Base-by-base conservation (phyloP, 257 asterid genomes). In the Leonotis leonurus region DNA sequence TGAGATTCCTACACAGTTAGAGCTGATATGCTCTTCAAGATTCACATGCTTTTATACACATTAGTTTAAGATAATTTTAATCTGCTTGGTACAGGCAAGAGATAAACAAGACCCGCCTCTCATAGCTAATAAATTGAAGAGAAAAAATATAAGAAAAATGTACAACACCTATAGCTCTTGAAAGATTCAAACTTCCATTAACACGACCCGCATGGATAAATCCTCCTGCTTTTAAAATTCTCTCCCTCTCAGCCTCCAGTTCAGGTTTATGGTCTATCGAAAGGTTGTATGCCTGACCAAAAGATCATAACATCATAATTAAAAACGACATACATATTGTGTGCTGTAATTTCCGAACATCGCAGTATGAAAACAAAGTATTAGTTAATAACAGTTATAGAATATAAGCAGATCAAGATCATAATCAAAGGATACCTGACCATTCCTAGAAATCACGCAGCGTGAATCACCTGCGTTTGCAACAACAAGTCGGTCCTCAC, bases 391-490 rank as follows among this genome's bases (percentile, higher is more conserved):
- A n/a, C n/a, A n/a, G n/a, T n/a, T n/a, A n/a, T 35, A 30, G 29
- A 52, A 36, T n/a, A 32, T 66, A 24, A 43, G 43, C 30, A 64
- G 45, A 48, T 41, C 52, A 57, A 11, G 43, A 62, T 64, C 40
- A 35, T 26, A 26, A 29, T 57, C n/a, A 8, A 21, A 8, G 16
- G 40, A n/a, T 80, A 92, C 99, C 99, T 89, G 94, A 60, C 99
- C 99, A 74, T 89, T 89, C 72, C 99, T 81, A 65, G 99, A 93
- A 70, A 93, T 87, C 39, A 93, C 95, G 66, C 99, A 89, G 65
- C 99, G 99, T 24, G 99, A 93, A 75, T 93, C 99, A 32, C 99
- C 99, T 41, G 97, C 95, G 83, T 93, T 93, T 60, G 99, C 97
- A 66, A 93, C 95, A 49, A 89, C 44, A 29, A 89, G 95, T 76